phyloP scores from a whole-genome alignment of 768 basidiomycete genomes.

The Lactarius pseudohatsudake region DNA sequence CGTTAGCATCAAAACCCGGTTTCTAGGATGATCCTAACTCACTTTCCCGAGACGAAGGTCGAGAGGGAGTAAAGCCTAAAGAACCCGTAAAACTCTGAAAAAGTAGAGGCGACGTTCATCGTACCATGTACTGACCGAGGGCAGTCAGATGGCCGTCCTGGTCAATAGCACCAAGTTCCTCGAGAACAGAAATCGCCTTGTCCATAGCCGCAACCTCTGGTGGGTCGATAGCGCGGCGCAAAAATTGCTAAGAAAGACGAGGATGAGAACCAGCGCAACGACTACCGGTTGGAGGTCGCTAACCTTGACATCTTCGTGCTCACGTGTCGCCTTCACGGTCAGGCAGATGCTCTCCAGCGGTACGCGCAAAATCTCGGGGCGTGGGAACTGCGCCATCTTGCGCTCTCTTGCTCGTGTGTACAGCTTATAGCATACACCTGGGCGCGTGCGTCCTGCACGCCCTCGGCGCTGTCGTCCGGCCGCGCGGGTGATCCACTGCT shows the following conservation, averaged over 20 bases:
- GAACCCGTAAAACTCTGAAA: constrained; percentile 2
- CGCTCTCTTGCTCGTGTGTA: constrained; percentile 74
- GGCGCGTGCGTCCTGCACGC: constrained; percentile 83
- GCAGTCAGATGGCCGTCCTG: constrained; percentile 67
- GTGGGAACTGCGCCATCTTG: constrained; percentile 67
- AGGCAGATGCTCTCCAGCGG: constrained; percentile 82
- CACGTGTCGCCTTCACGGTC: constrained; percentile 76
- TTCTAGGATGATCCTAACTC: neutral
- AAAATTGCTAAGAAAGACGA: constrained; percentile 47
- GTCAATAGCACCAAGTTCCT: constrained; percentile 77
- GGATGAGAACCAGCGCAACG: neutral
- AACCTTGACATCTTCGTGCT: constrained; percentile 77
- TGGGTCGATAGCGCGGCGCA: constrained; percentile 79
- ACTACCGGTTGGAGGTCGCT: neutral
- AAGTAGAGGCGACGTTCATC: constrained; percentile 24
- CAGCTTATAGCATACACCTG: constrained; percentile 84
- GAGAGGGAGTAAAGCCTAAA: constrained; percentile 78
- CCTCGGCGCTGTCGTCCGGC: constrained; percentile 83
- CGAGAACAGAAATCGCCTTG: constrained; percentile 67
- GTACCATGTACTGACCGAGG: constrained; percentile 76
- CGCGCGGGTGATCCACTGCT: constrained; percentile 76
- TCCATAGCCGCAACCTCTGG: constrained; percentile 76
- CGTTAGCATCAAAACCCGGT: neutral
- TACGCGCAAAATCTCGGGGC: constrained; percentile 86
- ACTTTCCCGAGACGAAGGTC: constrained; percentile 89